phyloP scores from a whole-genome alignment of 2,329 filamentous ascomycete genomes.

The Xylariomycetidae sp. region DNA sequence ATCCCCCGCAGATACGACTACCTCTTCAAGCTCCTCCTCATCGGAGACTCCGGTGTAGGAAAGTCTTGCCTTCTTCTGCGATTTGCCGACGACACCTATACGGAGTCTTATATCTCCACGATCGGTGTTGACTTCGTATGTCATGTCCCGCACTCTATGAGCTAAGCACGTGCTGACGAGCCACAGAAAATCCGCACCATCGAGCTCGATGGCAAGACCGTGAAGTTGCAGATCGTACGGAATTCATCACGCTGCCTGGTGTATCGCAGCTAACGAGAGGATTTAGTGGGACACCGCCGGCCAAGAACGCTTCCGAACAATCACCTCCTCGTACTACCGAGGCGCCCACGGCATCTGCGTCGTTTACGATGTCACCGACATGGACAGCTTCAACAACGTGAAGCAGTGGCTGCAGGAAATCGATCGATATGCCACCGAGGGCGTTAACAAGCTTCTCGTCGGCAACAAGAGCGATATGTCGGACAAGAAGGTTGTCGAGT shows the following conservation, averaged over 20 bases:
- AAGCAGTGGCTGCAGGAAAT: constrained; percentile 99
- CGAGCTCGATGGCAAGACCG: constrained; percentile 98
- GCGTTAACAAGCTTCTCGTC: constrained; percentile 98
- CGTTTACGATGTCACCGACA: constrained; percentile 99
- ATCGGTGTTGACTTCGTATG: constrained; percentile 98
- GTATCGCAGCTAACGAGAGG: constrained; percentile 22
- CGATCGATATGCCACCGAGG: constrained; percentile 97
- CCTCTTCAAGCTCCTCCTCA: constrained; percentile 99
- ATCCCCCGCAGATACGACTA: constrained; percentile 83
- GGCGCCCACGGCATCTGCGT: constrained; percentile 99
- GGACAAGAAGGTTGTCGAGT: constrained; percentile 99
- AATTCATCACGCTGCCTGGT: not conserved
- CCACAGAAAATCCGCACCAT: constrained; percentile 97
- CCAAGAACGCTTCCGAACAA: constrained; percentile 98
- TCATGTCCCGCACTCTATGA: constrained; percentile 21
- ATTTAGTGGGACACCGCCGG: constrained; percentile 95
- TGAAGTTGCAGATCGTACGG: constrained; percentile 97
- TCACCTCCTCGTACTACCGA: constrained; percentile 99
- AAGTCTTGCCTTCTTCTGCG: constrained; percentile 98
- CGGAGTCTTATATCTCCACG: constrained; percentile 98
- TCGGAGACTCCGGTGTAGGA: constrained; percentile 99
- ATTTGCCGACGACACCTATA: constrained; percentile 99
- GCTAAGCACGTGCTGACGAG: constrained; percentile 28
- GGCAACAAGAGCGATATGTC: constrained; percentile 99
- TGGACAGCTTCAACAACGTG: constrained; percentile 99